Evolutionary conservation across 2,329 filamentous ascomycete genomes (phyloP), one percentile per base, ranked within the genome.

Genomic region (Macrophomina tecta): DNA sequence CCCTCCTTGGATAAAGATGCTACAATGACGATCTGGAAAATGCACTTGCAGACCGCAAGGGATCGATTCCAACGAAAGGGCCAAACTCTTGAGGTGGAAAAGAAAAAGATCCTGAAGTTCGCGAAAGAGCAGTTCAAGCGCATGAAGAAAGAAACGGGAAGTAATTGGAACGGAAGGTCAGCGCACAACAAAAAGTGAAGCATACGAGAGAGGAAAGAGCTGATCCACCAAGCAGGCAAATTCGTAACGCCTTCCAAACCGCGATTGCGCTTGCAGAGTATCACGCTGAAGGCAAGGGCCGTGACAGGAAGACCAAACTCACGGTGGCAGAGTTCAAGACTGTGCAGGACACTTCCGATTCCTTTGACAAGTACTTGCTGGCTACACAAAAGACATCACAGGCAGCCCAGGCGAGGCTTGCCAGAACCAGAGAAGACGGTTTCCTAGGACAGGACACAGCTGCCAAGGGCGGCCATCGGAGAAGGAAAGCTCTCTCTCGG

Each of bases 221-320:
- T 46, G 42, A 46, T 46, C 42, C 16, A 4, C 12, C 12, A 16
- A 46, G 28, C 34, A 55, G 70, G n/a, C 70, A 72, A 30, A 72
- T 72, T 34, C 46, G 69, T 1, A 72, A 72, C 32, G 69, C 70
- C 14, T 72, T 68, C 58, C 71, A 73, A 38, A 73, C 69, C 1
- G 70, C 71, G 2, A 40, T 71, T 2, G 69, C 69, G 4, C 56
- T 73, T 3, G 70, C 71, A 5, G 61, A 69, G 18, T 69, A 56
- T 46, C 68, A 66, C 30, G 48, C 65, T 1, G 56, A 64, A 11
- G 16, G 28, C 38, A 62, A 65, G 11, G 34, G 30, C 1, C 3
- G 38, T 11, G 16, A 18, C 16, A 55, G 32, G 4, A 40, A 6
- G 7, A 40, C 30, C 1, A 38, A 40, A 8, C 52, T 55, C n/a